phyloP scores from a whole-genome alignment of 345 rosid genomes.

The Linum tenue region DNA sequence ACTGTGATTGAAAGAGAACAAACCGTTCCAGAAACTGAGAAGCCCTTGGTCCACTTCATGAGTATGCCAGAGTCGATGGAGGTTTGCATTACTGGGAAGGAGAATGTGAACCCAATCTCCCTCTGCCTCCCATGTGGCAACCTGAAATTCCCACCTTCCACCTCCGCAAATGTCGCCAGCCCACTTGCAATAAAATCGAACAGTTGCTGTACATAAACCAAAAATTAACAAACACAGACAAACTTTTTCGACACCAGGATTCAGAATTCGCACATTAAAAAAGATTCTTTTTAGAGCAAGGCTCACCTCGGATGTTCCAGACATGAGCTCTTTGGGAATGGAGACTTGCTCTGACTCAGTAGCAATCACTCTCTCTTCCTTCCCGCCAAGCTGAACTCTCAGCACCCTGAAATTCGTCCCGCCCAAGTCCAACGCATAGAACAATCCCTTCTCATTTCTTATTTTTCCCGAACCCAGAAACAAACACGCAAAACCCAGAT shows the following conservation, averaged over 20 bases:
- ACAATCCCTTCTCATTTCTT: constrained; percentile 78
- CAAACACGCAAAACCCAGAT: background rate
- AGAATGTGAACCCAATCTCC: constrained; percentile 81
- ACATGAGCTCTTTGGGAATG: constrained; percentile 67
- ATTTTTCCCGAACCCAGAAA: background rate
- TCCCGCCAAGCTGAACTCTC: constrained; percentile 72
- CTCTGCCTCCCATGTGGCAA: constrained; percentile 49
- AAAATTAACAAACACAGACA: background rate
- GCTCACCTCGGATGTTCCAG: constrained; percentile 60
- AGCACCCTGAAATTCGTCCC: constrained; percentile 76
- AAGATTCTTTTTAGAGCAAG: background rate
- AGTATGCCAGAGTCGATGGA: constrained; percentile 71
- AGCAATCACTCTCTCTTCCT: constrained; percentile 45
- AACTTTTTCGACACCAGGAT: background rate
- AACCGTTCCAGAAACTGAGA: constrained; percentile 81
- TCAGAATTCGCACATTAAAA: background rate
- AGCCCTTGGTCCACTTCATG: constrained; percentile 84
- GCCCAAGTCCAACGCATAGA: constrained; percentile 86
- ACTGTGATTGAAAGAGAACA: constrained; percentile 9
- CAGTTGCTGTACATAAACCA: constrained; percentile 36
- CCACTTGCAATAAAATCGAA: constrained; percentile 69
- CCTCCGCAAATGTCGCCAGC: constrained; percentile 43
- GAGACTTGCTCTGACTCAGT: constrained; percentile 59
- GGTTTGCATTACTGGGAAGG: constrained; percentile 74
- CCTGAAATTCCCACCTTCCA: constrained; percentile 43